Conservation (phyloP, 306 rosid genomes). For the Arachis hypogaea region DNA sequence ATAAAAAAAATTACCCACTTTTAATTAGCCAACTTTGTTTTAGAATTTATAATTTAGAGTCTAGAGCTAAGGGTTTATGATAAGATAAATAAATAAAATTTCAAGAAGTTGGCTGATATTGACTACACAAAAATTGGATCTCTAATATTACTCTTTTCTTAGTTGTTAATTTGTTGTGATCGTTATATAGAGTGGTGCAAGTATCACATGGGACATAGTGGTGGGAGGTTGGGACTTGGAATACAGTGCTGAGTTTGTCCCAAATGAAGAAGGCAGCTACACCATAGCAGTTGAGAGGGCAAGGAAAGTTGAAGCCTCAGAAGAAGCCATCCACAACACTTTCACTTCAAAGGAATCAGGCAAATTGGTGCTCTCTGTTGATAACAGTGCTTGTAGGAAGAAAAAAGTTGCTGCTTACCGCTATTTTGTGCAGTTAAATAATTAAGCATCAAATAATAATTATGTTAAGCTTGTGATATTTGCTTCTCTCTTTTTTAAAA, state of each 20-base stretch:
- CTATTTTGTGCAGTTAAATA: slow-evolving; percentile 36
- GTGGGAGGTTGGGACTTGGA: slow-evolving; percentile 96
- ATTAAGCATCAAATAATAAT: slow-evolving; percentile 25
- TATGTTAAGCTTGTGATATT: slow-evolving; percentile 3
- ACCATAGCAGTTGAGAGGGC: slow-evolving; percentile 72
- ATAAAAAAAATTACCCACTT: too few species aligned
- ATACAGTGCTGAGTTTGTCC: slow-evolving; percentile 84
- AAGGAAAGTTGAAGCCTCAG: slow-evolving; percentile 60
- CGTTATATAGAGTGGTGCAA: slow-evolving; percentile 61
- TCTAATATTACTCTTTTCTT: too few species aligned
- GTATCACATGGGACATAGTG: slow-evolving; percentile 87
- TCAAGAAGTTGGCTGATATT: too few species aligned
- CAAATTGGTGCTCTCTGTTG: slow-evolving; percentile 80
- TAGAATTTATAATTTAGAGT: too few species aligned
- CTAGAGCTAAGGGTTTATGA: too few species aligned
- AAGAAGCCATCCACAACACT: slow-evolving; percentile 81
- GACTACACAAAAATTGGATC: too few species aligned
- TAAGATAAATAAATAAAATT: too few species aligned
- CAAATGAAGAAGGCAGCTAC: slow-evolving; percentile 71
- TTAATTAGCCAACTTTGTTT: too few species aligned
- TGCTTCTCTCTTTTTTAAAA: background rate
- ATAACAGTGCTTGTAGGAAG: slow-evolving; percentile 75
- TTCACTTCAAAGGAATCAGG: slow-evolving; percentile 71
- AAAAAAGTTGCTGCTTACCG: slow-evolving; percentile 94
- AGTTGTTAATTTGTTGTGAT: too few species aligned